Evolutionary conservation across 2,329 filamentous ascomycete genomes (phyloP), one percentile per base, ranked within the genome.

Genomic region (Amesomyces nigricolor): DNA sequence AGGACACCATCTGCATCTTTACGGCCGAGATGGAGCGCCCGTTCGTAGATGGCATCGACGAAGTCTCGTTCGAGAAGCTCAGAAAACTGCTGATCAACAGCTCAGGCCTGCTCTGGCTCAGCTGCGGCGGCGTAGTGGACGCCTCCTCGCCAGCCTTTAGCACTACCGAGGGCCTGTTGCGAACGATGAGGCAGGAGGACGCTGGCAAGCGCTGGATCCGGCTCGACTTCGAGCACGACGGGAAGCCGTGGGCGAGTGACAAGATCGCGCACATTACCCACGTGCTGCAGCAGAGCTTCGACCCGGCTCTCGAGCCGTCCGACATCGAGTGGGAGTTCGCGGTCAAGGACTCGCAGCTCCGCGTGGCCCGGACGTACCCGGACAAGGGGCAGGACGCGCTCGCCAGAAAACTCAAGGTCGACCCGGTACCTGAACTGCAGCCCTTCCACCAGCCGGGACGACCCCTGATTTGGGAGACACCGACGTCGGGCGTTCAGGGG

Each of bases 251-350:
- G 22, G 6, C 22, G 22, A 26, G 22, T 6, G 6, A 26, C 22
- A 26, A 26, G 5, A 30, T 40, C 35, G 19, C 19, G 5, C 22
- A 37, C n/a, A 47, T 56, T 17, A 14, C n/a, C 2, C 37, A 46
- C 9, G 47, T 56, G 3, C 9, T 53, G 1, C 32, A 10, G n/a
- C 6, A 5, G n/a, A 43, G 29, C 22, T 26, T 35, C 2, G 44
- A 43, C 10, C 14, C 30, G 2, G 37, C 35, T 4, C 22, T 37
- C 29, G 42, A 22, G 42, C 2, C 19, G n/a, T 11, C 5, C 29
- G 17, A 26, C 17, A 40, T 40, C 11, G 66, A 71, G 48, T 70
- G 62, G 35, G 66, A 71, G 52, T 70, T 64, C 30, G 58, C 61
- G 13, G 64, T 67, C 22, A 26, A 26, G 22, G 6, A 26, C 6